A percentile compares a stretch with the other conserved stretches of the same genome.
Conservation (phyloP, 306 rosid species). For the Prinsepia uniflora region DNA sequence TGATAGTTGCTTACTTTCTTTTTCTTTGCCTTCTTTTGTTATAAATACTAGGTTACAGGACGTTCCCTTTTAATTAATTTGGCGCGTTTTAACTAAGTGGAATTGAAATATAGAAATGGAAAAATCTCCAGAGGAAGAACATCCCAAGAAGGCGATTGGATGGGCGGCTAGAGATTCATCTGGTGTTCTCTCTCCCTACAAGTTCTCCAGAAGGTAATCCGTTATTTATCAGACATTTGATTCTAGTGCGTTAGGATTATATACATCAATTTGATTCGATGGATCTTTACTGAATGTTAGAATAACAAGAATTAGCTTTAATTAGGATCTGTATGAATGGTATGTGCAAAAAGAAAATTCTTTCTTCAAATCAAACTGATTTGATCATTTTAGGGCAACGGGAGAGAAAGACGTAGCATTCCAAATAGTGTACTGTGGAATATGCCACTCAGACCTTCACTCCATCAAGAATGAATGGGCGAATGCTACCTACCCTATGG, state of each 20-base stretch:
- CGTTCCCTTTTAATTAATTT: no score
- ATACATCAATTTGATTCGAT: no score
- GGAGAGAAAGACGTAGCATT: conserved; percentile 24
- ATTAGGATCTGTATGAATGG: no score
- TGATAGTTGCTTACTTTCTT: no score
- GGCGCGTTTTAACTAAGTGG: no score
- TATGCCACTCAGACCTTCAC: conserved; percentile 33
- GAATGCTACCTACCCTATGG: conserved; percentile 8
- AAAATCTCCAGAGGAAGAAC: conserved; percentile 12
- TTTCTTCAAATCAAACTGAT: background rate
- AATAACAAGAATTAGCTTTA: no score
- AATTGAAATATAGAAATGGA: no score
- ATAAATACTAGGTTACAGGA: no score
- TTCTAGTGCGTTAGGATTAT: background rate
- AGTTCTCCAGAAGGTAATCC: conserved; percentile 1
- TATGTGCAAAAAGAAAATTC: no score
- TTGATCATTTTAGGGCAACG: conserved; percentile 19
- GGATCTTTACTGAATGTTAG: no score
- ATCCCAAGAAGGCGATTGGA: conserved; percentile 21
- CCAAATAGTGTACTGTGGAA: conserved; percentile 24
- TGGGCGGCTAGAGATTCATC: conserved; percentile 35
- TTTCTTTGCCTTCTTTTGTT: no score
- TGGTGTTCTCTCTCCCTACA: conserved; percentile 27
- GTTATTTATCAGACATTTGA: background rate
- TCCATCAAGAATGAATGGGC: conserved; percentile 13